Conservation (phyloP, 768 basidiomycete species). For the Russula virescens region DNA sequence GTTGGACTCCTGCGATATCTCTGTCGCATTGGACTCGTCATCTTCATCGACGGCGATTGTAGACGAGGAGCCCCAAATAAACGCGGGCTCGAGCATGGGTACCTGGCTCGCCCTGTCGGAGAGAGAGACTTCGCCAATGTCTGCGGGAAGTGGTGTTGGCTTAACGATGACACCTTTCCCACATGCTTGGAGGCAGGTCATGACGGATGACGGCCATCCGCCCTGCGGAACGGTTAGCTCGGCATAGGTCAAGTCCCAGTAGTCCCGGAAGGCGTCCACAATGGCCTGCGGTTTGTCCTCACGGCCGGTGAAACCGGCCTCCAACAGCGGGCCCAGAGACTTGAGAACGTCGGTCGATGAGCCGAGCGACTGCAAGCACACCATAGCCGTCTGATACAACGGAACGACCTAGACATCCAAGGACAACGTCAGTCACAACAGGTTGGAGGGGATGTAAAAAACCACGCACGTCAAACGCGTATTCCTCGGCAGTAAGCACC, state of each 20-base stretch:
- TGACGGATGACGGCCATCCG: slow-evolving; percentile 52
- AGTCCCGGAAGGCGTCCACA: slow-evolving; percentile 50
- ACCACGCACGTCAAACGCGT: slow-evolving; percentile 50
- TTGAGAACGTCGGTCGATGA: slow-evolving; percentile 38
- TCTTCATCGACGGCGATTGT: slow-evolving; percentile 21
- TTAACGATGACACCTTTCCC: slow-evolving; percentile 17
- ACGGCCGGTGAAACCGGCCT: slow-evolving; percentile 52
- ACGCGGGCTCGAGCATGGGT: slow-evolving; percentile 3
- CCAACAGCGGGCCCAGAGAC: slow-evolving; percentile 45
- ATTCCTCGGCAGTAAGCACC: slow-evolving; percentile 48
- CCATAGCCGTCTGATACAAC: slow-evolving; percentile 55
- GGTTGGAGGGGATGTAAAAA: neutral
- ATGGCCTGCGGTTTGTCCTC: slow-evolving; percentile 40
- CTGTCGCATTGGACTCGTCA: slow-evolving; percentile 7
- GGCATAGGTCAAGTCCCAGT: slow-evolving; percentile 52
- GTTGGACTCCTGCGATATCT: slow-evolving; percentile 6
- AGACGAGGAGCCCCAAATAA: slow-evolving; percentile 16
- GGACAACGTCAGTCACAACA: slow-evolving; percentile 5
- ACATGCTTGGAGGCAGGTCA: slow-evolving; percentile 31
- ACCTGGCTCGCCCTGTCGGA: neutral
- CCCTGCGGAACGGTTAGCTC: slow-evolving; percentile 35
- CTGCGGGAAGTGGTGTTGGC: neutral
- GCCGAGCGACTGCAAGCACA: slow-evolving; percentile 47
- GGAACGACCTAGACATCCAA: slow-evolving; percentile 46
- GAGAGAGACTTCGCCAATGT: neutral